These are phyloP conservation scores for Musa itinerans DNA, from an alignment of 176 grass and related monocot species.

Conservation along the genomic window DNA sequence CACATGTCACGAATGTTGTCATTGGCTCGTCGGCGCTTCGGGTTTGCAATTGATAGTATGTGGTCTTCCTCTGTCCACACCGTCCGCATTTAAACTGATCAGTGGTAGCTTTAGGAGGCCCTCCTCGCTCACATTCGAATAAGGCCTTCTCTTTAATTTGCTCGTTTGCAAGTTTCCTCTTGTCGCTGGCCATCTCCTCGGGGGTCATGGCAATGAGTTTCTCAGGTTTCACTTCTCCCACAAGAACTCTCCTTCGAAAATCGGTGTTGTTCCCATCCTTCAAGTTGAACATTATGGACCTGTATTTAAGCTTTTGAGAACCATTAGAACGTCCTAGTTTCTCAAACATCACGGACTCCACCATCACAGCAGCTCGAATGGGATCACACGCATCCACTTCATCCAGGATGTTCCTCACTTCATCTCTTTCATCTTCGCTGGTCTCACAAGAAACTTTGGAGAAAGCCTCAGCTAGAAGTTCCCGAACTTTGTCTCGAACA, in stretches of 20 bases:
- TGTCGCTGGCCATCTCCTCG: not conserved
- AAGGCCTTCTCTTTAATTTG: conserved; percentile 12
- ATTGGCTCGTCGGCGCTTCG: too few species aligned
- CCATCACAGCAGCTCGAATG: conserved; percentile 3
- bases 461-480: not conserved
- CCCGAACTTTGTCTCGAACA: not conserved
- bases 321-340: not conserved
- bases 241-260: not conserved
- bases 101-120: too few species aligned
- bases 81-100: too few species aligned
- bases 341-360: conserved; percentile 3
- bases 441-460: not conserved
- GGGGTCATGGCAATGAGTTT: not conserved
- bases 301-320: conserved; percentile 5
- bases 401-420: conserved; percentile 10
- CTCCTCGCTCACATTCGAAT: not conserved
- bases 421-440: not conserved
- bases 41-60: too few species aligned
- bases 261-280: not conserved
- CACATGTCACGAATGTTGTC: too few species aligned
- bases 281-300: conserved; percentile 6
- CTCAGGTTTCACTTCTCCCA: not conserved
- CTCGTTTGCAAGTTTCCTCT: not conserved
- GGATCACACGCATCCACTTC: conserved; percentile 7
- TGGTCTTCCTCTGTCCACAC: too few species aligned